Evolutionary conservation across 202 grass and related monocot genomes (phyloP), one percentile per base, ranked within the genome.

Genomic region (Alloteropsis angusta): DNA sequence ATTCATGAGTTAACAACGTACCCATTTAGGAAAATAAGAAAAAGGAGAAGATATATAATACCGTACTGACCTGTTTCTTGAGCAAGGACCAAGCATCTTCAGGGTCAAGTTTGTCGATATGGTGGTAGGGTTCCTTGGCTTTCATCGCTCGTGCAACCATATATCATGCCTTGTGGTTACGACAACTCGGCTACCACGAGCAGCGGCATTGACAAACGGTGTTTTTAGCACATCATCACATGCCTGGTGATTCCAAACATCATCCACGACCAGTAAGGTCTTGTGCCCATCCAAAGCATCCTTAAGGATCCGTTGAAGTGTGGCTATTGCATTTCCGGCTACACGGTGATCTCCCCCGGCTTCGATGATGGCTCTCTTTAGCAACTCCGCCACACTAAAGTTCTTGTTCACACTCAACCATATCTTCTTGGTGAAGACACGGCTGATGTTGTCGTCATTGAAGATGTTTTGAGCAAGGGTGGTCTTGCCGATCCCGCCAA

Each of bases 241-340:
- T 25, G 70, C 4, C 0, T 15, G 1, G 56, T 26, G 0, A n/a
- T 10, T 25, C 28, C n/a, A 50, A 4, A 74, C 9, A 17, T 18
- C 57, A 47, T 83, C 80, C 4, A 83, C 10, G 15, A 83, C 30
- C 16, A 83, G 28, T 16, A 83, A 42, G 7, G 39, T 64, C n/a
- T 75, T 75, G 1, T 75, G 73, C 0, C 56, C 44, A 1, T 12
- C 18, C 15, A 7, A 48, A 13, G 36, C 9, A 0, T 12, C 28
- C 34, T 9, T 22, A 0, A 74, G 68, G 21, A 23, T 42, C 14
- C 19, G 3, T 14, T 44, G 41, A 1, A 83, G 4, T 28, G 19
- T 0, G 0, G 2, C 59, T 17, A 36, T 61, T n/a, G 30, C 0
- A 18, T 61, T 36, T 17, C 30, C 15, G 16, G 0, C 0, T 9